Evolutionary conservation across 306 rosid species (phyloP), one percentile per base, ranked within the genome.

Genomic region (Trifolium dubium): DNA sequence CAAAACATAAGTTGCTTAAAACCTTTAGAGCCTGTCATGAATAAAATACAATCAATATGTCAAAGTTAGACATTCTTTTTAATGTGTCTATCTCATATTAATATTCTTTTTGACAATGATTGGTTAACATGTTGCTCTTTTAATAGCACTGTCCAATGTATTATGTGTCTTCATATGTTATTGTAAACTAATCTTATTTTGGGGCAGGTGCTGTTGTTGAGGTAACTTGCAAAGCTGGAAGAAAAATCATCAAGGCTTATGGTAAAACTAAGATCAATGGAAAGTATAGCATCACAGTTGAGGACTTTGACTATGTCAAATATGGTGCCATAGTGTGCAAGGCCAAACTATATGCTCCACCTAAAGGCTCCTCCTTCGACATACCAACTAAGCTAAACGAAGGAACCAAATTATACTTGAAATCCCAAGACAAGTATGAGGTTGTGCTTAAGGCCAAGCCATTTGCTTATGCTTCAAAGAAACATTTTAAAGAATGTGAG

Each of bases 391-490:
- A 81, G 77, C 67, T 81, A 2, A 83, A 89, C 1, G 73, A 71
- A 73, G 98, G 97, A 50, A 75, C 97, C 3, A 53, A 77, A 2
- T 80, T 93, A 68, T 78, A 67, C 67, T 81, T 93, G 56, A 88
- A 93, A 65, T 93, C 98, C 10, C 79, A 88, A 78, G 77, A 85
- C 61, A 49, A 88, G 11, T 35, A 87, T 8, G 94, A 88, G 78
- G 92, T 91, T 67, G 98, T 93, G 50, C 88, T 93, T 29, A n/a
- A 28, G n/a, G 91, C 97, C 8, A 87, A 83, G 79, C 86, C 97
- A 54, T 93, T 93, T 82, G 98, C 97, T 13, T 93, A 89, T 82
- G 98, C 94, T 58, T 84, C 98, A 0, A 89, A 89, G 88, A 86
- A 79, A 30, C 94, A 88, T 49, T 82, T 81, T 53, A 19, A 87